Evolutionary conservation across 139 green algal species (phyloP).

Genomic region (Chlamydomonas incerta): DNA sequence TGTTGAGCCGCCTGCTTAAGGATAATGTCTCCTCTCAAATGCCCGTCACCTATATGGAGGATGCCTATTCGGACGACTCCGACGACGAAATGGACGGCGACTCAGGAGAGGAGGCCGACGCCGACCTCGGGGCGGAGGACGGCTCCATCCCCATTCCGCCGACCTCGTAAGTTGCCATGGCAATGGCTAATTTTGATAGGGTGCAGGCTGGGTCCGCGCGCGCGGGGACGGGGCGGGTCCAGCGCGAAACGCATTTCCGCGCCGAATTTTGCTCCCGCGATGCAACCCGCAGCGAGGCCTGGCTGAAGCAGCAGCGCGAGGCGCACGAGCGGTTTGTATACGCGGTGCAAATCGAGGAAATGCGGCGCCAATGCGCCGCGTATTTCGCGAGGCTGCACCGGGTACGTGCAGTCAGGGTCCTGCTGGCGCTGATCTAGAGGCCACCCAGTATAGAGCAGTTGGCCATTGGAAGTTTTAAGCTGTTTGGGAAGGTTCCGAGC

Average conservation of each 20-base stretch:
- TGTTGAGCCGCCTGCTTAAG: conserved; percentile 2
- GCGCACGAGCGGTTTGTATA: conserved; percentile 23
- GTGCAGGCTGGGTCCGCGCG: too few species aligned
- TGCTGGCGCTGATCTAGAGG: neutral
- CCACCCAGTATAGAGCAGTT: neutral
- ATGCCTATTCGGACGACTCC: neutral
- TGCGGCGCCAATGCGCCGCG: conserved; percentile 9
- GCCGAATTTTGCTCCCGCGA: neutral
- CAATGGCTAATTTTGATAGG: neutral
- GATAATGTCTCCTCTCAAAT: neutral
- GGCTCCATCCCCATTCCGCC: conserved; percentile 5
- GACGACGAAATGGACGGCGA: conserved; percentile 30
- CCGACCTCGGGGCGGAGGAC: neutral
- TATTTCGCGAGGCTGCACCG: conserved; percentile 20
- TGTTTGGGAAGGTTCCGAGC: too few species aligned
- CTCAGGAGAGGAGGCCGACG: neutral
- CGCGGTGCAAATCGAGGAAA: conserved; percentile 27
- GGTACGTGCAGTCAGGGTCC: neutral
- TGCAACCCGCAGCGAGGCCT: conserved; percentile 11
- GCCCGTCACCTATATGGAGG: neutral
- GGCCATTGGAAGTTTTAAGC: neutral
- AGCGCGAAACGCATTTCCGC: neutral
- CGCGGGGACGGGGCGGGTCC: neutral
- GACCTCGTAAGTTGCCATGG: conserved; percentile 9
- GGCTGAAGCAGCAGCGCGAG: conserved; percentile 3